Evolutionary conservation across 352 stramenopile genomes (phyloP), one percentile per base, ranked within the genome.

Genomic region (Phytopythium montanum): DNA sequence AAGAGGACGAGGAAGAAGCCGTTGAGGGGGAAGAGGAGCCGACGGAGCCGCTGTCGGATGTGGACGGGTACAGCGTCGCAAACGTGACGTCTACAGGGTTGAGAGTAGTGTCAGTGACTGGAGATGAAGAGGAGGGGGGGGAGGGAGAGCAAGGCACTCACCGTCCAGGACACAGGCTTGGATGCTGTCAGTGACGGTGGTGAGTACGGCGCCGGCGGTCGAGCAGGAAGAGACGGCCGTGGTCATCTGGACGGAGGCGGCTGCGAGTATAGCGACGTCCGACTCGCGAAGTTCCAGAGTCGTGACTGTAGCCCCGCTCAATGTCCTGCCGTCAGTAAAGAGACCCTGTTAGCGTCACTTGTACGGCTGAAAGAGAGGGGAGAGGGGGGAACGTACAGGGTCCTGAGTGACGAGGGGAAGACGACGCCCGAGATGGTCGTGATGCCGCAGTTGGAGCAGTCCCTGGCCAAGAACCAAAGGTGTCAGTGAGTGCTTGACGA

Each of bases 281-380:
- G 72, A 81, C 50, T 73, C 16, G 13, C 72, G 72, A 6, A 77
- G 36, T 42, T 70, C 38, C 21, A 81, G 74, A 21, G 56, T 76
- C 23, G 68, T 68, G 26, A 77, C 53, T 0, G 64, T 69, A 28
- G 71, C 59, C 33, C 54, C 57, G 23, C 61, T 70, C 31, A 69
- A 19, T 3, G 59, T 71, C n/a, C 69, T 76, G 42, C n/a, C 26
- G 63, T 16, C 21, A 38, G 41, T 18, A 63, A 5, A 13, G 13
- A 38, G 41, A 23, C 2, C 0, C 42, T 9, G 10, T 49, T 33
- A 33, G 19, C 14, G 1, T 21, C 6, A 2, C 23, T 49, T 44
- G 9, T 14, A 2, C 5, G 2, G 16, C 26, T 23, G 12, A 46
- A 3, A 6, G 33, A 38, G 33, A 14, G 3, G 31, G 33, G 4